phyloP scores from a whole-genome alignment of 805 yeast genomes.

The Pichia eremophila region DNA sequence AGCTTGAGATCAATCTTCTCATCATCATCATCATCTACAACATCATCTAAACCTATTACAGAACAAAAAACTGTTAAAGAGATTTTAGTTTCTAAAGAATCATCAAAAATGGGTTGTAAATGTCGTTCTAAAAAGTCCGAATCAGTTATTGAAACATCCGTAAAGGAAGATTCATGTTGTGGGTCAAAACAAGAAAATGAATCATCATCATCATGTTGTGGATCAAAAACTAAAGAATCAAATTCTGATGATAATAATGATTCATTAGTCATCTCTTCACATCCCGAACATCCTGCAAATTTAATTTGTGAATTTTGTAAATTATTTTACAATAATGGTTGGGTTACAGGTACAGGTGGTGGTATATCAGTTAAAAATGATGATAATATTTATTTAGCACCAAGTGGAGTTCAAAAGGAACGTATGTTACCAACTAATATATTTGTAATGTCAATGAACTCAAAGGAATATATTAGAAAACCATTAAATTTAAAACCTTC shows the following conservation, averaged over 20 bases:
- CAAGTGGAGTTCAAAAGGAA: slow-evolving; percentile 95
- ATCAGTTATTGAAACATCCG: neutral
- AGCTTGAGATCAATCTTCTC: neutral
- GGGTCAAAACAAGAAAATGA: neutral
- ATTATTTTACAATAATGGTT: slow-evolving; percentile 66
- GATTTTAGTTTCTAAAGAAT: neutral
- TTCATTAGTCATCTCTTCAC: slow-evolving; percentile 9
- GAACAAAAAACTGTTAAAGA: neutral
- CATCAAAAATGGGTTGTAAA: neutral
- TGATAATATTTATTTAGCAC: slow-evolving; percentile 64
- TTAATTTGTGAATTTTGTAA: slow-evolving; percentile 75
- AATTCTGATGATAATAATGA: neutral
- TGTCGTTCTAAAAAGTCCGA: neutral
- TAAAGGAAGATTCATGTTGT: neutral
- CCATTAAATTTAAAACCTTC: slow-evolving; percentile 75
- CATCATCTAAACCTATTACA: neutral
- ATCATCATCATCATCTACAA: neutral
- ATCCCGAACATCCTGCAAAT: slow-evolving; percentile 62
- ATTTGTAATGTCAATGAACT: slow-evolving; percentile 60
- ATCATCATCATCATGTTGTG: neutral
- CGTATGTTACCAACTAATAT: slow-evolving; percentile 72
- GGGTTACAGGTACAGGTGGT: slow-evolving; percentile 97
- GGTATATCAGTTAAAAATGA: slow-evolving; percentile 71
- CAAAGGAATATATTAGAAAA: slow-evolving; percentile 42
- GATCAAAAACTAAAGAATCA: neutral